Evolutionary conservation across 306 rosid genomes (phyloP).

Genomic region (Erythrophleum fordii): DNA sequence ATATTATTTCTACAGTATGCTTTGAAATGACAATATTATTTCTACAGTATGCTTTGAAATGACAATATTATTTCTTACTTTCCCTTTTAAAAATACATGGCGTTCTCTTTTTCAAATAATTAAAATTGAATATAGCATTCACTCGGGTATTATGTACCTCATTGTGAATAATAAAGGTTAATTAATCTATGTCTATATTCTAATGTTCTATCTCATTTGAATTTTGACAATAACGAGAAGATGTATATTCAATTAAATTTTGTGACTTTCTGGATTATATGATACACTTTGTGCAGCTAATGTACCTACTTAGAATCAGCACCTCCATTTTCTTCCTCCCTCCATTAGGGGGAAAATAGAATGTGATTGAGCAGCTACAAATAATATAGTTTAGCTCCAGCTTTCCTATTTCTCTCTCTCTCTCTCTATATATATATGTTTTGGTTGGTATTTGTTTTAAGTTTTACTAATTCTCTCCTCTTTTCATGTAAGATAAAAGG

Average conservation of each 20-base stretch:
- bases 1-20: not conserved
- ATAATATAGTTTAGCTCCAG: conserved; percentile 16
- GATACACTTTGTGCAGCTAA: not conserved
- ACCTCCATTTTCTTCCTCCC: not conserved
- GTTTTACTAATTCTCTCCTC: conserved; percentile 34
- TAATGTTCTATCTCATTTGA: conserved; percentile 19
- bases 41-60: not conserved
- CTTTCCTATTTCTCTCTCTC: no score
- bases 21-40: not conserved
- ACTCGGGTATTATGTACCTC: not conserved
- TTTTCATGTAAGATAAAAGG: conserved; percentile 45
- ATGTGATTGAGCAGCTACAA: not conserved
- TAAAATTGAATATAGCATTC: not conserved
- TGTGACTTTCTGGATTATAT: not conserved
- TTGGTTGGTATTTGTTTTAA: conserved; percentile 18
- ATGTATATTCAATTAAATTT: not conserved
- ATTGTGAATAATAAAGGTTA: not conserved
- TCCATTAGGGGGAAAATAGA: not conserved
- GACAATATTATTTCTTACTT: not conserved
- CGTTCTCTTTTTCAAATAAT: not conserved
- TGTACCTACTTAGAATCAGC: not conserved
- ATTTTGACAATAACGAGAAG: not conserved
- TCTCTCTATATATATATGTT: not conserved
- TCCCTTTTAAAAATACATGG: not conserved
- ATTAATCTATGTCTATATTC: not conserved